Conservation (phyloP, 768 basidiomycete species). For the Boletus subparvulus region DNA sequence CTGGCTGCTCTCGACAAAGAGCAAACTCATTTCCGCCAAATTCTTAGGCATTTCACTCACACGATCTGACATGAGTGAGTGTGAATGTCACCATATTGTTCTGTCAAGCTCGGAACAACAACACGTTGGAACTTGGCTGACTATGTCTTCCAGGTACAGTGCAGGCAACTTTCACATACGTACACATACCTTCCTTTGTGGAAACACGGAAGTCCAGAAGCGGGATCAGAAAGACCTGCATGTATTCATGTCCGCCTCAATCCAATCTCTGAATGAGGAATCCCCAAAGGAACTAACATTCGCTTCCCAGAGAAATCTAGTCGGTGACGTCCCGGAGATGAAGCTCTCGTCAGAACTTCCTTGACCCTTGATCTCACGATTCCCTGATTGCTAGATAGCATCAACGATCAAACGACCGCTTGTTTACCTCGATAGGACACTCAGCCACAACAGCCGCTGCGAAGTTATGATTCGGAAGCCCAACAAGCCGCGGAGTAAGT, state of each 20-base stretch:
- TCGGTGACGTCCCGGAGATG: conserved; percentile 1
- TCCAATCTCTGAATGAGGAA: conserved; percentile 4
- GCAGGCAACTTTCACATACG: background rate
- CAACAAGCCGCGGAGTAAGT: conserved; percentile 2
- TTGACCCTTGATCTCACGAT: background rate
- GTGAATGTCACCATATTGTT: background rate
- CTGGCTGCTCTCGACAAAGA: background rate
- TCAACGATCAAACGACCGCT: background rate
- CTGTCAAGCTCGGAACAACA: background rate
- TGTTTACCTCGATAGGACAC: background rate
- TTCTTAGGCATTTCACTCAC: background rate
- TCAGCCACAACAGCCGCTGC: conserved; percentile 1
- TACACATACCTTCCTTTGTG: conserved; percentile 1
- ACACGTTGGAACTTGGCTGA: background rate
- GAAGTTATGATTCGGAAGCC: conserved; percentile 5
- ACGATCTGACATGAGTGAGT: background rate
- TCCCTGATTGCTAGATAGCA: background rate
- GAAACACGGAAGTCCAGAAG: background rate
- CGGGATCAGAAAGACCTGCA: background rate
- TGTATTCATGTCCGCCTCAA: background rate
- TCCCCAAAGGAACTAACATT: background rate
- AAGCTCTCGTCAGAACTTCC: background rate
- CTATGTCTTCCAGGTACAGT: conserved; percentile 3
- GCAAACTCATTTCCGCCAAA: background rate
- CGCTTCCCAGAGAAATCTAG: background rate